phyloP scores from a whole-genome alignment of 768 basidiomycete genomes.

The Tremella fuciformis region DNA sequence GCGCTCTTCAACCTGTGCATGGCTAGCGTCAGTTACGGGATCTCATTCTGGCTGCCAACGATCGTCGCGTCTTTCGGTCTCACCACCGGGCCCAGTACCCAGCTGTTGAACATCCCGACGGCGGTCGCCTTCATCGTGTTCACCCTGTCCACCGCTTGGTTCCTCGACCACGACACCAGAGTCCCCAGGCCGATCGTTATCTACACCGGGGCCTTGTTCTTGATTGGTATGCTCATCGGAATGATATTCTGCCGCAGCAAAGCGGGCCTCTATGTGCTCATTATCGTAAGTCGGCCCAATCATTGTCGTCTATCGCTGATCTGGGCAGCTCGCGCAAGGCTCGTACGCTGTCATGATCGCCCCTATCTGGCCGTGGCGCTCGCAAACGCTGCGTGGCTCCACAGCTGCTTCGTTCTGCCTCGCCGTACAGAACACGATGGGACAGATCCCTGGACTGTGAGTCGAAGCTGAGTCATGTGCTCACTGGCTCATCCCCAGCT shows the following conservation, averaged over 20 bases:
- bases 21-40: slow-evolving; percentile 19
- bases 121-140: slow-evolving; percentile 25
- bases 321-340: not conserved
- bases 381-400: slow-evolving; percentile 25
- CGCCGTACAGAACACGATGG: slow-evolving; percentile 3
- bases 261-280: slow-evolving; percentile 30
- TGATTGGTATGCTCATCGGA: slow-evolving; percentile 20
- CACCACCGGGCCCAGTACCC: slow-evolving; percentile 9
- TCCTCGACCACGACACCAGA: slow-evolving; percentile 5
- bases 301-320: not conserved
- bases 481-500: slow-evolving; percentile 3
- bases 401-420: slow-evolving; percentile 32
- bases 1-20: slow-evolving; percentile 5
- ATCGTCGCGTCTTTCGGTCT: slow-evolving; percentile 35
- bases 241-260: slow-evolving; percentile 24
- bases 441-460: slow-evolving; percentile 6
- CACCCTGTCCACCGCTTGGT: slow-evolving; percentile 17
- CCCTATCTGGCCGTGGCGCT: slow-evolving; percentile 23
- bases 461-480: slow-evolving; percentile 1
- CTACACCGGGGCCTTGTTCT: slow-evolving; percentile 11
- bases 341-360: slow-evolving; percentile 9
- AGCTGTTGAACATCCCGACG: slow-evolving; percentile 33
- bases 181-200: slow-evolving; percentile 12
- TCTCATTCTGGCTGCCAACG: slow-evolving; percentile 38
- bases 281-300: slow-evolving; percentile 13